A percentile compares a stretch with the other conserved stretches of the same genome.
Evolutionary conservation across 805 yeast genomes (phyloP).

Genomic region (Brettanomyces naardenensis): DNA sequence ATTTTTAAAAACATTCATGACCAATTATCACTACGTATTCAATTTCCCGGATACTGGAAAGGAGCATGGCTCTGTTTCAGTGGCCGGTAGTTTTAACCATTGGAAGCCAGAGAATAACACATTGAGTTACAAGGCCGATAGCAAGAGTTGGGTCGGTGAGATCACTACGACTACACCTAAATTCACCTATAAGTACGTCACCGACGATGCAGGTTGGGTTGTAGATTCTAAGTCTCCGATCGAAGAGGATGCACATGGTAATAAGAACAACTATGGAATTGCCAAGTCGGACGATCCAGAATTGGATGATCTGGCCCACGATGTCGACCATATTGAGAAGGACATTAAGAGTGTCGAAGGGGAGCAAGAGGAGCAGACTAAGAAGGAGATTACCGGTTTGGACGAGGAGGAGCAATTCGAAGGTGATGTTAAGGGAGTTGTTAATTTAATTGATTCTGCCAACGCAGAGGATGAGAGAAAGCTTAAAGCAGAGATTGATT

Average conservation of each 20-base stretch:
- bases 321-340: neutral
- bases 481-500: neutral
- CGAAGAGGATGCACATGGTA: slow-evolving; percentile 20
- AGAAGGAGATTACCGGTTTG: neutral
- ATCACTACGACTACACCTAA: slow-evolving; percentile 1
- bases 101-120: slow-evolving; percentile 10
- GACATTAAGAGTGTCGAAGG: neutral
- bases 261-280: slow-evolving; percentile 18
- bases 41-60: slow-evolving; percentile 7
- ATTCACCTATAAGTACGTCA: slow-evolving; percentile 22
- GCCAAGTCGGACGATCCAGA: slow-evolving; percentile 3
- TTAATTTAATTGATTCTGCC: neutral
- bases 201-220: slow-evolving; percentile 21
- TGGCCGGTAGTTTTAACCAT: slow-evolving; percentile 15
- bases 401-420: slow-evolving; percentile 1
- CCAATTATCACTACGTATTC: slow-evolving; percentile 2
- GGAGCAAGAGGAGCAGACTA: neutral
- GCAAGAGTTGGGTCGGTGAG: slow-evolving; percentile 4
- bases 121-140: slow-evolving; percentile 5
- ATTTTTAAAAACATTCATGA: too few species aligned
- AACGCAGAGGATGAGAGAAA: neutral
- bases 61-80: slow-evolving; percentile 9
- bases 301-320: neutral
- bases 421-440: neutral
- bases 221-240: slow-evolving; percentile 14